These are phyloP conservation scores for Botryotinia globosa DNA, from an alignment of 2,329 filamentous ascomycete species.

Conservation along the genomic window DNA sequence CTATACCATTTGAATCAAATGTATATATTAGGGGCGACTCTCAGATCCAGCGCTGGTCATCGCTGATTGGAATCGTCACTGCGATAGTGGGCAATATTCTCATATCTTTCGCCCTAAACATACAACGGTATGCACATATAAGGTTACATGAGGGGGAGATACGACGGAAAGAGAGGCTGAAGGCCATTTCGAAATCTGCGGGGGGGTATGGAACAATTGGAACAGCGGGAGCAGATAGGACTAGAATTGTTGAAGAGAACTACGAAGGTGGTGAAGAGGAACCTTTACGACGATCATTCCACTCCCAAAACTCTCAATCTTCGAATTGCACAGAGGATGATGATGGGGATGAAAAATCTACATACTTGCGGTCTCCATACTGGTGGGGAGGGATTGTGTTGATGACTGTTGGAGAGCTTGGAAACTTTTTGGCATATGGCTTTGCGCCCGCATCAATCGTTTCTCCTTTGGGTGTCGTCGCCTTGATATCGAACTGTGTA, in stretches of 20 bases:
- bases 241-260: conserved; percentile 10
- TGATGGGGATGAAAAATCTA: conserved; percentile 45
- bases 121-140: conserved; percentile 93
- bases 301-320: conserved; percentile 44
- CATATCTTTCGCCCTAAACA: conserved; percentile 93
- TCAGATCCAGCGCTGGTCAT: conserved; percentile 73
- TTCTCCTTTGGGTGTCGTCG: conserved; percentile 93
- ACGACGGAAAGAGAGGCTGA: conserved; percentile 54
- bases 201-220: conserved; percentile 50
- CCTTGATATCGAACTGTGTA: conserved; percentile 92
- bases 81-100: conserved; percentile 90
- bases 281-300: conserved; percentile 51
- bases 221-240: conserved; percentile 40
- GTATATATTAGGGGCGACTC: conserved; percentile 40
- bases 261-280: conserved; percentile 47
- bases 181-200: conserved; percentile 44
- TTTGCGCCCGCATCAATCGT: conserved; percentile 98
- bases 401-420: conserved; percentile 89
- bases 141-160: conserved; percentile 70
- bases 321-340: conserved; percentile 41
- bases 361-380: conserved; percentile 86
- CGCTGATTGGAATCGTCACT: conserved; percentile 89
- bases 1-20: conserved; percentile 1
- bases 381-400: conserved; percentile 95
- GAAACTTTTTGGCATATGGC: conserved; percentile 95